Evolutionary conservation across 129 eudicot species (phyloP), one percentile per base, ranked within the genome.

Genomic region (Logfia minima): DNA sequence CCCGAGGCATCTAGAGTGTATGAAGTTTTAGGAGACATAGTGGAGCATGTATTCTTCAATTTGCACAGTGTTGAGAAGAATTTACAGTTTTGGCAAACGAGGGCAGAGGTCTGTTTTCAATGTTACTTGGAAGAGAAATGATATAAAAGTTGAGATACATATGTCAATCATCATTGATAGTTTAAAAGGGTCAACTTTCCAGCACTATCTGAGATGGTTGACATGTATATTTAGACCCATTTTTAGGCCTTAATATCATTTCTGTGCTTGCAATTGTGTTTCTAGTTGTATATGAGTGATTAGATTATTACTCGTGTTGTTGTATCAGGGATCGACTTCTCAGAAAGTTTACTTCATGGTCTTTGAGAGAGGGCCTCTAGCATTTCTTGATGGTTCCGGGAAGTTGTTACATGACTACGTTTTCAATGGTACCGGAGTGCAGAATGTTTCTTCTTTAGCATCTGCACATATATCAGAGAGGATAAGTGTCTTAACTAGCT

Each of bases 361-460:
- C 67, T 90, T 90, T 39, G 92, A 91, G 85, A 78, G 97, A 86
- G 99, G 99, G 41, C 99, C 99, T 24, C 52, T 23, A 37, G 97
- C 99, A 29, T 95, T 95, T 80, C 21, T 91, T 45, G 77, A 84
- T 85, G 94, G 92, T 80, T 82, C 88, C 2, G 64, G 74, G 59
- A 90, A 85, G 72, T 69, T 94, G 80, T 13, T 95, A 64, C 92
- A 82, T 39, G 88, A 85, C 72, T 91, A 65, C 75, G 70, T 87
- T 81, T 71, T 85, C 62, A 86, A 89, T 74, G 96, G 96, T 80
- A 84, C 89, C 68, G 87, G 92, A 75, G 80, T 86, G 83, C 92
- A 87, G 66, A 81, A 74, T 67, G 87, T 89, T 52, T 84, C 86
- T n/a, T 69, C 73, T 75, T 79, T 89, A 37, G 97, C 97, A 8